A percentile compares a stretch with the other conserved stretches of the same genome.
These are phyloP conservation scores for Umbelopsis sp. DNA, from an alignment of 192 early-diverging fungal species.

Conservation along the genomic window DNA sequence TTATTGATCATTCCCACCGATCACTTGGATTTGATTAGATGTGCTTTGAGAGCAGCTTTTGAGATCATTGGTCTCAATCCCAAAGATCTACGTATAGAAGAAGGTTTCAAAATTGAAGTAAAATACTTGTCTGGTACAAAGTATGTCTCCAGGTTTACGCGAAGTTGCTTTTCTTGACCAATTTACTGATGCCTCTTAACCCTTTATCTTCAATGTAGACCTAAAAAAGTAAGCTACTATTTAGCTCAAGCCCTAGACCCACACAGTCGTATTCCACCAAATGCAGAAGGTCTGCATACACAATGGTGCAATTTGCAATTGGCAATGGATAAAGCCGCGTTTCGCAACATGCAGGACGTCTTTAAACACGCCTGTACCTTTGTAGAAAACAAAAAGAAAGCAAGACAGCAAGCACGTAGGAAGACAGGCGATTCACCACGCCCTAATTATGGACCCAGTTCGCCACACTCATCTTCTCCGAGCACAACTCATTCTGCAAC, in stretches of 20 bases:
- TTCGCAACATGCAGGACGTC: conserved; percentile 84
- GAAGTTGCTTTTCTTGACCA: no score
- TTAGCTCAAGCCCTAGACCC: conserved; percentile 69
- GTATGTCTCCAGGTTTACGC: conserved; percentile 27
- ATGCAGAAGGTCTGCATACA: conserved; percentile 70
- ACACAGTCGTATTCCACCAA: conserved; percentile 58
- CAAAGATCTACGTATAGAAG: conserved; percentile 70
- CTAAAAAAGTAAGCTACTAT: conserved; percentile 81
- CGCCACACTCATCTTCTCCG: neutral
- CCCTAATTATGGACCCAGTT: neutral
- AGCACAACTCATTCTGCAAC: neutral
- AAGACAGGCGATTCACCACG: neutral
- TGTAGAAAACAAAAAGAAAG: conserved; percentile 53
- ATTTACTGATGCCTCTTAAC: no score
- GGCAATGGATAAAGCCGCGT: conserved; percentile 69
- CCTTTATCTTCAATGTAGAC: conserved; percentile 42
- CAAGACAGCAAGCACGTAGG: conserved; percentile 19
- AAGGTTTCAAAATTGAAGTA: conserved; percentile 73
- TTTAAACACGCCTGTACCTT: conserved; percentile 67
- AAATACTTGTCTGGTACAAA: conserved; percentile 80
- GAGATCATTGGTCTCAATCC: conserved; percentile 74
- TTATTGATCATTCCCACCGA: neutral
- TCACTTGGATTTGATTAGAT: conserved; percentile 53
- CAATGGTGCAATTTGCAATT: conserved; percentile 69
- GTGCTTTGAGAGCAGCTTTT: conserved; percentile 74